phyloP scores from a whole-genome alignment of 2,329 filamentous ascomycete species.

The Colletotrichum tamarilloi region DNA sequence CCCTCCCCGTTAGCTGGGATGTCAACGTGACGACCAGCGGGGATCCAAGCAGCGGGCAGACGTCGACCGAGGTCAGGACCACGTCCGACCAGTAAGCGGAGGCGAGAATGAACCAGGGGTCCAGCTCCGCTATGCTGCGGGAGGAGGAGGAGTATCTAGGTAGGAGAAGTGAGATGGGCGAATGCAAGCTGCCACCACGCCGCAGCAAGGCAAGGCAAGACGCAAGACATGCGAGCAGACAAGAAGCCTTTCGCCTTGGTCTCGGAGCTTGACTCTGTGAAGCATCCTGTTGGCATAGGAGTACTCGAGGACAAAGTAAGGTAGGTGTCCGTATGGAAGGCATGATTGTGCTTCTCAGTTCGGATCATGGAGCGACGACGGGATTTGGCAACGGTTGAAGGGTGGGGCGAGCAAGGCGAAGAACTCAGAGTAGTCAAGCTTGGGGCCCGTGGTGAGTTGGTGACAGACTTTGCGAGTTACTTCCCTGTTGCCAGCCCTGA shows the following conservation, averaged over 20 bases:
- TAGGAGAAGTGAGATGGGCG: not conserved
- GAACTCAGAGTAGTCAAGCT: not conserved
- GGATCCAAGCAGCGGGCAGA: constrained; percentile 22
- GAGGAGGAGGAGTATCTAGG: not conserved
- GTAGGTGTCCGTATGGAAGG: too few relatives aligned
- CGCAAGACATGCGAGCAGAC: not conserved
- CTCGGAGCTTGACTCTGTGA: not conserved
- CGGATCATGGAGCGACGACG: not conserved
- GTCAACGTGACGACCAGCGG: constrained; percentile 32
- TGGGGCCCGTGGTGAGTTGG: not conserved
- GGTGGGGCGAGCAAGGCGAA: not conserved
- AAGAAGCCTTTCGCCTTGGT: not conserved
- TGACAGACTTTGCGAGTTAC: not conserved
- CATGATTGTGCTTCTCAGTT: not conserved
- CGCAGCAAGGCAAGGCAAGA: not conserved
- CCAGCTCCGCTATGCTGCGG: constrained; percentile 11
- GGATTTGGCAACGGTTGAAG: not conserved
- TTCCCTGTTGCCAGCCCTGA: not conserved
- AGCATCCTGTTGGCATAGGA: not conserved
- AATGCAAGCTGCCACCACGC: constrained; percentile 12
- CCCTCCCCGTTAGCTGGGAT: constrained; percentile 27
- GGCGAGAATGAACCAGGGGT: constrained; percentile 18
- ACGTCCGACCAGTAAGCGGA: constrained; percentile 6
- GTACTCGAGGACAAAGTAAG: not conserved
- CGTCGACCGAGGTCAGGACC: not conserved